Base-by-base conservation (phyloP, 2,329 filamentous ascomycete genomes). In the Ophiostoma pallidulum region DNA sequence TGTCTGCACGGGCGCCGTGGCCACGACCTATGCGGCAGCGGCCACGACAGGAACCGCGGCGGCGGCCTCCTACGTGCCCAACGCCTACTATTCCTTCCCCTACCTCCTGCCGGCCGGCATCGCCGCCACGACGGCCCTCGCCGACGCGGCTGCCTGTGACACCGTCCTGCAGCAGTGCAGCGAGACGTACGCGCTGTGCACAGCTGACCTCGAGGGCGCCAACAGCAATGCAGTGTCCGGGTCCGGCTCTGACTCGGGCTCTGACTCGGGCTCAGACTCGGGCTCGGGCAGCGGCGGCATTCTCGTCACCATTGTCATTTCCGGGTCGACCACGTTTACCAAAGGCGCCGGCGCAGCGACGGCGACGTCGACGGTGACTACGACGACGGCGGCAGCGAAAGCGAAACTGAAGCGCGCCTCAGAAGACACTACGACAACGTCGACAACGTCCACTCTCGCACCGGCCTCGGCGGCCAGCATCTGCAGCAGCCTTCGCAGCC, bases 31-130 rank as follows among this genome's bases (percentile, higher is more conserved):
- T 54, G n/a, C n/a, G n/a, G n/a, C n/a, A n/a, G n/a, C n/a, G n/a
- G 49, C 50, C 5, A 65, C 67, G 2, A n/a, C n/a, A n/a, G n/a
- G n/a, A n/a, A 59, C 65, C 9, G 62, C 62, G 12, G 58, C 60
- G 26, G 60, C 62, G 18, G 65, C 66, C 18, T 75, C 75, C 29
- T 78, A 70, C 57, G 75, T 81, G 16, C 62, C 69, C 36, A 81
- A 82, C 58, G 55, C 65, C 22, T 80, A 74, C 61, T 82, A 80
- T 59, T 69, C 73, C 10, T 82, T 80, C 59, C 78, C 78, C 2
- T 75, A 75, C 56, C 69, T 78, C 44, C 63, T 67, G 40, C 47
- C 51, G 8, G 22, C 42, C 9, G 38, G 42, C 36, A 16, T 46
- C 2, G 48, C 26, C 5, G 51, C 19, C 0, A 41, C 48, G 3